phyloP scores from a whole-genome alignment of 257 asterid genomes.

The Pogostemon cablin region DNA sequence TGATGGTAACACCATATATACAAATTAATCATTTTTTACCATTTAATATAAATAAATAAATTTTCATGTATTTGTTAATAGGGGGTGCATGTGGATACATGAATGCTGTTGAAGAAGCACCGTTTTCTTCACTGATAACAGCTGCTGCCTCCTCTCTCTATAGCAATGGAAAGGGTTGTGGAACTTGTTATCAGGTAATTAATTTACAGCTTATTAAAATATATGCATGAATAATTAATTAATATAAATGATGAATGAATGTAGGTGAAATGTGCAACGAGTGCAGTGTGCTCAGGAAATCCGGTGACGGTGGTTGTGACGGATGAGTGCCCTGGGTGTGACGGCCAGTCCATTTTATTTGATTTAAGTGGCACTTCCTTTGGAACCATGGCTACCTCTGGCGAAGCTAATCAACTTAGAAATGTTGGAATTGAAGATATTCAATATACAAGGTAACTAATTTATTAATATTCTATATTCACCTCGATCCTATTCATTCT shows the following conservation, averaged over 20 bases:
- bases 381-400: conserved; percentile 71
- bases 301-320: conserved; percentile 82
- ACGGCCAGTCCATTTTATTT: conserved; percentile 56
- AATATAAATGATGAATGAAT: too few relatives aligned
- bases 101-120: conserved; percentile 62
- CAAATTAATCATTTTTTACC: too few relatives aligned
- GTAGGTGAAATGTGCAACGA: conserved; percentile 67
- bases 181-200: conserved; percentile 74
- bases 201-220: background rate
- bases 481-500: too few relatives aligned
- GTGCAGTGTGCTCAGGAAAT: conserved; percentile 67
- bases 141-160: conserved; percentile 73
- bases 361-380: conserved; percentile 89
- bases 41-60: background rate
- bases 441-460: conserved; percentile 57
- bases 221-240: background rate
- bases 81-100: conserved; percentile 92
- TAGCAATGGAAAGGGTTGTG: conserved; percentile 71
- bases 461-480: background rate
- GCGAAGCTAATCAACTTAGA: conserved; percentile 59
- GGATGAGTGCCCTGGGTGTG: conserved; percentile 72
- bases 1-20: conserved; percentile 48
- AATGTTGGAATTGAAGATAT: conserved; percentile 62
- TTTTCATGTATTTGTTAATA: conserved; percentile 13
- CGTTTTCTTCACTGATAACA: conserved; percentile 69